Conservation (phyloP, 495 filamentous ascomycete genomes). For the Lasiosphaeria hispida region DNA sequence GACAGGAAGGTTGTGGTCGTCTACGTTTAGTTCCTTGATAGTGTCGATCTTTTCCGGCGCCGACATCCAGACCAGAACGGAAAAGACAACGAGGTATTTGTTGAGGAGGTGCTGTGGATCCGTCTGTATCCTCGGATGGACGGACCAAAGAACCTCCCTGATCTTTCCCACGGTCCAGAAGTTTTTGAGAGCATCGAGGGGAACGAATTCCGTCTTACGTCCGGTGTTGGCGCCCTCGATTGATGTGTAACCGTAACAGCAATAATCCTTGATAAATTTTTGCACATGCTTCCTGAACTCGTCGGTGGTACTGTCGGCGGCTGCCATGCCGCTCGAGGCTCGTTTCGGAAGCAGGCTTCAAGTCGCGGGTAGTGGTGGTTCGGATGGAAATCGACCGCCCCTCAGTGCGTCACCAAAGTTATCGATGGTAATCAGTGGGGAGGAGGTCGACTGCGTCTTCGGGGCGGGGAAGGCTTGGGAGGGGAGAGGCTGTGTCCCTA, state of each 20-base stretch:
- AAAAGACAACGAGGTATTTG: slow-evolving; percentile 1
- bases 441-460: no score
- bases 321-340: not conserved
- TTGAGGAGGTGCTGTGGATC: not conserved
- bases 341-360: no score
- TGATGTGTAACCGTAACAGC: not conserved
- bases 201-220: not conserved
- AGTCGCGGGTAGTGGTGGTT: no score
- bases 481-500: no score
- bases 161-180: slow-evolving; percentile 2
- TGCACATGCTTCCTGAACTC: not conserved
- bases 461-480: no score
- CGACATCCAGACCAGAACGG: slow-evolving; percentile 3
- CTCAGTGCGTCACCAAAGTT: no score
- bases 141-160: slow-evolving; percentile 7
- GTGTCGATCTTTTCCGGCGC: not conserved
- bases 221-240: not conserved
- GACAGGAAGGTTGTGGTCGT: slow-evolving; percentile 2
- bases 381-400: no score
- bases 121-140: not conserved
- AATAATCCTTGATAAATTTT: not conserved
- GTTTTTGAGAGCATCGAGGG: not conserved
- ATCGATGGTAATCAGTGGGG: no score
- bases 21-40: not conserved
- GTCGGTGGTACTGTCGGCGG: not conserved